Evolutionary conservation across 2,329 filamentous ascomycete species (phyloP).

Genomic region (Calonectria pteridis): DNA sequence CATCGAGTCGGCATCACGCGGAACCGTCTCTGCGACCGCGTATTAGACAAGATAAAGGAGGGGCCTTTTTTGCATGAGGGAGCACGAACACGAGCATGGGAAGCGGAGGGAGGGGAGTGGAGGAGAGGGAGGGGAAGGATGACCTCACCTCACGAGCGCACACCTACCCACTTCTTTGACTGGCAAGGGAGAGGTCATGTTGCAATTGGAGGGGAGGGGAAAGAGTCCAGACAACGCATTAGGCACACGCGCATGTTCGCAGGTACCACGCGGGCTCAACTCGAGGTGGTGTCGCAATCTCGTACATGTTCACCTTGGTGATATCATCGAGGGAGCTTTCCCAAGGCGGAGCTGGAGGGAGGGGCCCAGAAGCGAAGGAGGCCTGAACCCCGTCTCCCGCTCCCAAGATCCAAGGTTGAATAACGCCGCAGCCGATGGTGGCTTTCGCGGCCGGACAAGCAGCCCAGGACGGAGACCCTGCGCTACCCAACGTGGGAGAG

Average conservation of each 20-base stretch:
- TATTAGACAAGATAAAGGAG: slow-evolving; percentile 15
- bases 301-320: slow-evolving; percentile 4
- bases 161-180: slow-evolving; percentile 11
- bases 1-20: slow-evolving; percentile 12
- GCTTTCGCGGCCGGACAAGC: slow-evolving; percentile 9
- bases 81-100: slow-evolving; percentile 5
- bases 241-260: neutral
- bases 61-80: slow-evolving; percentile 9
- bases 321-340: slow-evolving; percentile 21
- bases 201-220: neutral
- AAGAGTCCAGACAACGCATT: neutral
- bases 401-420: slow-evolving; percentile 17
- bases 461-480: slow-evolving; percentile 30
- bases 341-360: neutral
- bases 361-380: neutral
- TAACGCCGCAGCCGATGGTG: slow-evolving; percentile 22
- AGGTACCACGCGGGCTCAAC: slow-evolving; percentile 3
- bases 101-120: neutral
- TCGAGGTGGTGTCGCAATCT: slow-evolving; percentile 21
- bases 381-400: slow-evolving; percentile 16
- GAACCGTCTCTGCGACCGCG: neutral
- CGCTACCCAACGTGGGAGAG: slow-evolving; percentile 35
- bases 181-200: slow-evolving; percentile 13
- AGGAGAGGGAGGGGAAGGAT: neutral
- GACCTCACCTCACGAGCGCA: slow-evolving; percentile 17